Evolutionary conservation across 441 rosid species (phyloP), one percentile per base, ranked within the genome.

Genomic region (Syzygium malaccense): DNA sequence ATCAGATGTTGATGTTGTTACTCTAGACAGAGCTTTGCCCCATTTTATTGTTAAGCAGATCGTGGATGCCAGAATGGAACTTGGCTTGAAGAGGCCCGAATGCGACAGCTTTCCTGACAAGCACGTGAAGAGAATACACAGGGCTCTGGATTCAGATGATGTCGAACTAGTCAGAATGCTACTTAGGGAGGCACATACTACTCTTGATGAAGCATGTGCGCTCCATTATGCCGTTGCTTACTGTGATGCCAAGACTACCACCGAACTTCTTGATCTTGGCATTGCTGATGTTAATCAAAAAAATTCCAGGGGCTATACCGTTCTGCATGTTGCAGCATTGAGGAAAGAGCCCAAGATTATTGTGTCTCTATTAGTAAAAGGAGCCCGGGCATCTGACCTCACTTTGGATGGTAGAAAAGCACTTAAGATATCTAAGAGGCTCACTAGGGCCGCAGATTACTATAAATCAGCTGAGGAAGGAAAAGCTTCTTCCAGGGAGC

Each of bases 121-220:
- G 89, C 96, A 94, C 71, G 93, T 93, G 20, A 94, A 86, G 91
- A 93, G 99, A 90, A 95, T 97, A 75, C 94, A 94, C 86, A 90
- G 96, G 84, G 99, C 98, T 4, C 90, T 98, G 8, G 99, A 98
- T 87, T 98, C 99, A 0, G 99, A 98, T 56, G 99, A 98, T 75
- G 96, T 98, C 23, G 98, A 98, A 86, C 90, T 98, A 87, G 98
- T 98, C 75, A 92, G 96, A 86, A 92, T 95, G 96, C 95, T 98
- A 28, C 89, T 97, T 83, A 92, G 89, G 78, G 99, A 98, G 87
- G 95, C 93, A 13, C 93, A 94, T 64, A 93, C 94, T 51, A 95
- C 88, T 88, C 91, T 98, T 51, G 99, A 98, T 85, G 95, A 93
- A 64, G 94, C 99, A 0, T 88, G 90, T 91, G 98, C 98, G 17